Conservation (phyloP, 148 eudicot species). For the Persicaria maculosa region DNA sequence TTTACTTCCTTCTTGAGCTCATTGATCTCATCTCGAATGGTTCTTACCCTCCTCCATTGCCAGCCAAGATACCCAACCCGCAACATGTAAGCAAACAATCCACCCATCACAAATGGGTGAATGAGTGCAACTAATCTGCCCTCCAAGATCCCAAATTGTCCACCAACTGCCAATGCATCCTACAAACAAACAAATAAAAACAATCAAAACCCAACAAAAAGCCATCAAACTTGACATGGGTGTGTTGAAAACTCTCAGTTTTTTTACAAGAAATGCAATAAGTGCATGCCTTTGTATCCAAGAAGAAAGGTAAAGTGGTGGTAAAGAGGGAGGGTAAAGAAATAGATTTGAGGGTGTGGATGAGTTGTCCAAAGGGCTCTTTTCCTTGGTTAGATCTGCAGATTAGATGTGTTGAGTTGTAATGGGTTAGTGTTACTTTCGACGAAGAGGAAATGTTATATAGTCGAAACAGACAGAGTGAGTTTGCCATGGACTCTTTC, state of each 20-base stretch:
- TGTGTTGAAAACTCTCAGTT: neutral
- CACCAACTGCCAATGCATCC: slow-evolving; percentile 88
- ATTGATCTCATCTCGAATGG: slow-evolving; percentile 60
- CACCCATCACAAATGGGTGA: slow-evolving; percentile 75
- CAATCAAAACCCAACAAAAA: neutral
- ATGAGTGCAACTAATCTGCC: slow-evolving; percentile 66
- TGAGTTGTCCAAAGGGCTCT: neutral
- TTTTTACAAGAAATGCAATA: neutral
- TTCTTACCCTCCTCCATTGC: slow-evolving; percentile 93
- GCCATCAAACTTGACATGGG: neutral
- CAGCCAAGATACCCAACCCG: slow-evolving; percentile 92
- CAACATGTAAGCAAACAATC: slow-evolving; percentile 58
- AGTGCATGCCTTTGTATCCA: neutral
- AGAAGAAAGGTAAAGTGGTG: neutral
- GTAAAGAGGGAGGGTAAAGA: neutral
- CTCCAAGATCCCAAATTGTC: slow-evolving; percentile 75
- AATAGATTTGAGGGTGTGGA: neutral
- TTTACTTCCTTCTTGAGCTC: slow-evolving; percentile 83
- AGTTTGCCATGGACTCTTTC: neutral
- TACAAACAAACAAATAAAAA: slow-evolving; percentile 10
- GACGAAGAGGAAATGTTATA: neutral
- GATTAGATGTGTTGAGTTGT: neutral
- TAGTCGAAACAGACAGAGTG: neutral
- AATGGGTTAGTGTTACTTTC: neutral
- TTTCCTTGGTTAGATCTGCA: neutral